Percentiles rank a stretch among this genome's conserved stretches.
Evolutionary conservation across 108 stramenopile species (phyloP).

Genomic region (Discostella pseudostelligera): DNA sequence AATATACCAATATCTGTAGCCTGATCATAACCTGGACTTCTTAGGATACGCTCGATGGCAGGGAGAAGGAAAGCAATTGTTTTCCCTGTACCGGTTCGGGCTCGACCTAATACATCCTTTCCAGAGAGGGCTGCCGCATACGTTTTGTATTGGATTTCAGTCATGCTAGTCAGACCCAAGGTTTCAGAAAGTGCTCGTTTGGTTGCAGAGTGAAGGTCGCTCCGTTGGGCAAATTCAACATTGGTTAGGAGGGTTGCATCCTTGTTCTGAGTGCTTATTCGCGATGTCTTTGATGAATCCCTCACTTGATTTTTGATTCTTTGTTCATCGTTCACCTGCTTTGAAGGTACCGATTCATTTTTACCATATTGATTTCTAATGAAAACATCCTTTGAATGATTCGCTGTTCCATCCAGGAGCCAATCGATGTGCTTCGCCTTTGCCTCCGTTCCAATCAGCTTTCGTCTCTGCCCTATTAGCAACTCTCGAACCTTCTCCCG

Average conservation of each 20-base stretch:
- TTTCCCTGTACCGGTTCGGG: slow-evolving; percentile 86
- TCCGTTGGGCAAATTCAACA: slow-evolving; percentile 12
- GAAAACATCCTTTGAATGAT: too few relatives aligned
- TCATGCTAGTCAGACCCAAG: slow-evolving; percentile 50
- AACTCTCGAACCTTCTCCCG: slow-evolving; percentile 5
- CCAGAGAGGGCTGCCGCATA: slow-evolving; percentile 35
- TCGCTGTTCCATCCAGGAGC: slow-evolving; percentile 6
- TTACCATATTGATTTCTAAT: neutral
- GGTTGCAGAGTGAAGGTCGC: slow-evolving; percentile 13
- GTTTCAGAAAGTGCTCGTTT: slow-evolving; percentile 29
- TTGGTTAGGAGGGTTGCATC: slow-evolving; percentile 14
- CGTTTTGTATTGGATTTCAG: slow-evolving; percentile 65
- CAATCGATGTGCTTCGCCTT: slow-evolving; percentile 22
- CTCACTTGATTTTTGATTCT: neutral
- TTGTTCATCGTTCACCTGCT: too few relatives aligned
- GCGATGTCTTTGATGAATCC: neutral
- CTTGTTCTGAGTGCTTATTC: neutral
- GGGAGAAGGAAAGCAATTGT: slow-evolving; percentile 80
- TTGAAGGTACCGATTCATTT: neutral
- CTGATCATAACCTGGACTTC: neutral
- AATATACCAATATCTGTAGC: slow-evolving; percentile 56
- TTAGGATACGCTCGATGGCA: slow-evolving; percentile 46
- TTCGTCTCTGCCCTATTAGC: slow-evolving; percentile 5
- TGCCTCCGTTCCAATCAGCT: neutral
- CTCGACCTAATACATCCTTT: slow-evolving; percentile 66